Evolutionary conservation across 164 flowering plant species (phyloP), one percentile per base, ranked within the genome.

Genomic region (Protea cynaroides): DNA sequence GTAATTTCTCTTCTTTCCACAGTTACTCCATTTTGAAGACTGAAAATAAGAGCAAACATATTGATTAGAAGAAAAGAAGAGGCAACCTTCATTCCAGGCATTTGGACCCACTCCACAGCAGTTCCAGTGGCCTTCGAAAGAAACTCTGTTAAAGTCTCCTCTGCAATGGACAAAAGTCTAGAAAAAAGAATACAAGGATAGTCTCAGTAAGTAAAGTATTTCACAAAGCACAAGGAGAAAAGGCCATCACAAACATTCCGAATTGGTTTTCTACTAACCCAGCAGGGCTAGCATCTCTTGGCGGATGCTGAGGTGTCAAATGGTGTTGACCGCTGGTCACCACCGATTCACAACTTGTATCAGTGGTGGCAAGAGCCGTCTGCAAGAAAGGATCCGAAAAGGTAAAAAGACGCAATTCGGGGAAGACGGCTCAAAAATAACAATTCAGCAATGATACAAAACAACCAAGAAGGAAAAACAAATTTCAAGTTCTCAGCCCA

Each of bases 21-120:
- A 8, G 46, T 8, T 40, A 2, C 34, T 40, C 46, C 8, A 40
- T 40, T 40, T 40, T 40, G 46, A 40, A 12, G 46, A 40, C 8
- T 8, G 13, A 40, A 40, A 40, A 40, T 22, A 34, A 58, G 15
- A 2, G 9, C 11, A 29, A 37, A 25, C 34, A 44, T 34, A 67
- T 59, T 34, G 38, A 53, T 22, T 36, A 15, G 51, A 5, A 52
- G n/a, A 37, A 13, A 50, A 18, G 12, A 22, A 50, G 22, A 8
- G n/a, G 58, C 18, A n/a, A 88, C 94, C 94, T 88, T 88, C 91
- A 88, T 86, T 75, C 94, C 94, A 83, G 88, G 88, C 90, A 88
- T 84, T 72, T 88, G 94, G 81, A 86, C 86, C 94, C 94, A 88
- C 86, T 88, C 87, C 25, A 88, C 83, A 72, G 90, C 89, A 67